Conservation (phyloP, 352 stramenopile genomes). For the Phytophthora pistaciae region DNA sequence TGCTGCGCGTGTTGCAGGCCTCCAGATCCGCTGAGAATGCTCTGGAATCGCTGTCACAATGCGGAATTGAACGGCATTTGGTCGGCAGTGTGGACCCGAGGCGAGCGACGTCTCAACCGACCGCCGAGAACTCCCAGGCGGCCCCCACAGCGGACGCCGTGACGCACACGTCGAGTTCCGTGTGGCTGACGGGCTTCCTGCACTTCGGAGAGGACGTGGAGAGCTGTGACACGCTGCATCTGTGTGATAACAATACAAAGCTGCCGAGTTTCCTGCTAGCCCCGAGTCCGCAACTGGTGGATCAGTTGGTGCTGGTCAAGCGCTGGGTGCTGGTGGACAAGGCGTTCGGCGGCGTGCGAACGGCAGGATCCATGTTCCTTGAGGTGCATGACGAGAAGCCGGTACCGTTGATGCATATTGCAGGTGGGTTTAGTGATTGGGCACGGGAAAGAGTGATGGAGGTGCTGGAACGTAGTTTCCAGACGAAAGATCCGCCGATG, state of each 20-base stretch:
- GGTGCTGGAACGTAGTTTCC: conserved; percentile 44
- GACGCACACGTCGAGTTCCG: conserved; percentile 42
- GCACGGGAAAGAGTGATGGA: conserved; percentile 26
- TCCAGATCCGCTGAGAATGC: conserved; percentile 8
- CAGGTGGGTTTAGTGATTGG: conserved; percentile 13
- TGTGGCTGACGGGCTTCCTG: conserved; percentile 65
- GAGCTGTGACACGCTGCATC: conserved; percentile 25
- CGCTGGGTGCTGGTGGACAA: conserved; percentile 62
- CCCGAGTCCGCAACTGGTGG: conserved; percentile 41
- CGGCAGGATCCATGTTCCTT: conserved; percentile 35
- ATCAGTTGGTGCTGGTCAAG: conserved; percentile 69
- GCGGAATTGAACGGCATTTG: conserved; percentile 24
- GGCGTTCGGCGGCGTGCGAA: conserved; percentile 12
- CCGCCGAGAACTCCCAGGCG: conserved; percentile 1
- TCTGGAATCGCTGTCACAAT: conserved; percentile 10
- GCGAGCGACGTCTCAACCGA: conserved; percentile 1
- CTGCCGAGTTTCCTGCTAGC: conserved; percentile 52
- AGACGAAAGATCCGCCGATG: conserved; percentile 53
- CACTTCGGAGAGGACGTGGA: conserved; percentile 36
- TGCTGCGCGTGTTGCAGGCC: conserved; percentile 31
- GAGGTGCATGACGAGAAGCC: conserved; percentile 46
- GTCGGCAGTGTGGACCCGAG: conserved; percentile 12
- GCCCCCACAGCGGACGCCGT: conserved; percentile 12
- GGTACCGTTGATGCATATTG: conserved; percentile 6
- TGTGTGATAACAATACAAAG: conserved; percentile 45